These are phyloP conservation scores for Teratosphaeriaceae sp. DNA, from an alignment of 2,329 filamentous ascomycete genomes.

Conservation along the genomic window DNA sequence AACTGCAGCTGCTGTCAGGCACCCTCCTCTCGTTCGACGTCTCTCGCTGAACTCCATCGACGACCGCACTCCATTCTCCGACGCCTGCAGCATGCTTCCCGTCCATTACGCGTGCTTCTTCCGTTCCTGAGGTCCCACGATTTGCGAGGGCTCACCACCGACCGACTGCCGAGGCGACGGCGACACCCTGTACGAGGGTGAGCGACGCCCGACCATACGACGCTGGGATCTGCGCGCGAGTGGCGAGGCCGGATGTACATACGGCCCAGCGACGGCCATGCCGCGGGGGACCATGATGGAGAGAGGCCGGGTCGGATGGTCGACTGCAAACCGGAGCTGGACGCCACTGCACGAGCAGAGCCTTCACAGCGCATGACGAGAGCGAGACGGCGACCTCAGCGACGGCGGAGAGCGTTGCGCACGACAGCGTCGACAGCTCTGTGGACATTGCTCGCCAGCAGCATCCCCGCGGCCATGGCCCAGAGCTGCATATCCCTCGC, in stretches of 20 bases:
- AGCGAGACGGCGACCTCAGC: background rate
- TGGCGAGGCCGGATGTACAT: background rate
- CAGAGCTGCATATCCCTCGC: conserved; percentile 60
- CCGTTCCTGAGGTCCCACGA: conserved; percentile 1
- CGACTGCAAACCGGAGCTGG: background rate
- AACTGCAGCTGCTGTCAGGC: background rate
- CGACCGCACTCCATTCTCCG: background rate
- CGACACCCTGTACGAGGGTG: background rate
- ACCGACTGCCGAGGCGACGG: background rate
- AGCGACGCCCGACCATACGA: too few relatives aligned
- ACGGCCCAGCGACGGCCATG: background rate
- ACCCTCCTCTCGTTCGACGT: background rate
- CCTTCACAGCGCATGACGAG: background rate
- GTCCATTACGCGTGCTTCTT: conserved; percentile 1
- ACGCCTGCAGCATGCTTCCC: conserved; percentile 5
- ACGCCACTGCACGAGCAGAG: background rate
- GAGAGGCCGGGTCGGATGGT: background rate
- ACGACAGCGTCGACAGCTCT: background rate
- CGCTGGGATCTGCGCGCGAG: too few relatives aligned
- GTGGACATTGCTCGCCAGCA: conserved; percentile 20
- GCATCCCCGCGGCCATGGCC: conserved; percentile 23
- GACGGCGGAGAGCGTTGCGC: conserved; percentile 3
- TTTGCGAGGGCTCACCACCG: background rate
- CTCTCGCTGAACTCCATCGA: background rate
- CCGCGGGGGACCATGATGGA: background rate